Percentiles rank a stretch among this genome's conserved stretches.
Conservation (phyloP, 192 early-diverging fungal genomes). For the Entomortierella parvispora region DNA sequence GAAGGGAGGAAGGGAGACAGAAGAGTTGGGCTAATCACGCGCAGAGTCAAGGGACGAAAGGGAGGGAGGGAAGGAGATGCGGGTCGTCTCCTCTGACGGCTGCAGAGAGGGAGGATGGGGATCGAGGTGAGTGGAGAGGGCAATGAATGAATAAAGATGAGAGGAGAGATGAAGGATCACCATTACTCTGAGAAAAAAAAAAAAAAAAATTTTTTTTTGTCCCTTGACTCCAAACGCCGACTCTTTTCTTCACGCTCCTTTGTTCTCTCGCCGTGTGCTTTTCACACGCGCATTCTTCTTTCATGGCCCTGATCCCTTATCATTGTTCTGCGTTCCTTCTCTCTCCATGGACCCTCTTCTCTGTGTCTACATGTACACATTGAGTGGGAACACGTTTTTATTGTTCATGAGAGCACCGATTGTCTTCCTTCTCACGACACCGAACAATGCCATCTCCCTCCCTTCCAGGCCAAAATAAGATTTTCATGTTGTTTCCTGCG, state of each 20-base stretch:
- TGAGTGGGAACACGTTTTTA: not conserved
- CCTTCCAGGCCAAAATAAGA: too few species aligned
- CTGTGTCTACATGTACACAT: conserved; percentile 3
- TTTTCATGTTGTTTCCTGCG: too few species aligned
- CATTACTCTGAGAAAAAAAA: not conserved
- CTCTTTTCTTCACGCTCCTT: not conserved
- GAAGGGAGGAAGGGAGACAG: not conserved
- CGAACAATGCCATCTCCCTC: too few species aligned
- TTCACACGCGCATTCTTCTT: not conserved
- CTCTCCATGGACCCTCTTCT: not conserved
- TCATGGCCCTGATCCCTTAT: not conserved
- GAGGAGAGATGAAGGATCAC: not conserved
- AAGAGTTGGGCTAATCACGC: not conserved
- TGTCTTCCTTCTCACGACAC: too few species aligned
- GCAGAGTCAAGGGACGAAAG: not conserved
- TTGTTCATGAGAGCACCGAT: not conserved
- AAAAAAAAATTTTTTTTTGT: not conserved
- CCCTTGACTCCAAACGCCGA: conserved; percentile 3
- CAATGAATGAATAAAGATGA: conserved; percentile 8
- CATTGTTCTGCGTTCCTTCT: not conserved
- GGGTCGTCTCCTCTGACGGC: too few species aligned
- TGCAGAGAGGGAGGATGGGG: not conserved
- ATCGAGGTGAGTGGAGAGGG: not conserved
- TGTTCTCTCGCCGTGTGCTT: not conserved
- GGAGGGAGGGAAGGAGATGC: not conserved